phyloP scores from a whole-genome alignment of 768 basidiomycete genomes.

The Suillus luteus region DNA sequence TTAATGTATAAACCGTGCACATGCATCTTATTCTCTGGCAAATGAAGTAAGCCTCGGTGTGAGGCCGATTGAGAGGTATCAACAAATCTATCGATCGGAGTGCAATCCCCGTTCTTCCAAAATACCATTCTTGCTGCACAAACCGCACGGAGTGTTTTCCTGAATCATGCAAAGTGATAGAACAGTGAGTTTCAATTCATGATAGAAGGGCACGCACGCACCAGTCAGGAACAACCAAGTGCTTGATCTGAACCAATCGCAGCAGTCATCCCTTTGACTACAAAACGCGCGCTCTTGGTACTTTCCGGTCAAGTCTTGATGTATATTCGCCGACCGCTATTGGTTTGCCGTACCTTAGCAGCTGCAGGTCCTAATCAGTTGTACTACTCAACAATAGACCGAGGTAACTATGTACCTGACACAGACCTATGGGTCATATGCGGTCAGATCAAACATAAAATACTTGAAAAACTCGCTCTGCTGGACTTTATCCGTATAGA shows the following conservation, averaged over 20 bases:
- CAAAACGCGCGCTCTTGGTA: conserved; percentile 43
- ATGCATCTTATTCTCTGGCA: too few relatives aligned
- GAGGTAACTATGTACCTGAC: conserved; percentile 11
- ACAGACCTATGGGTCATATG: conserved; percentile 8
- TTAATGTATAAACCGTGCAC: too few relatives aligned
- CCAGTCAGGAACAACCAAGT: conserved; percentile 67
- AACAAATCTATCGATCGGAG: conserved; percentile 54
- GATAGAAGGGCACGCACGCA: conserved; percentile 35
- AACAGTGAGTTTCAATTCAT: conserved; percentile 7
- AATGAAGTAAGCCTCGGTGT: too few relatives aligned
- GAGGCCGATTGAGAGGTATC: conserved; percentile 45
- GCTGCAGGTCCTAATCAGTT: neutral
- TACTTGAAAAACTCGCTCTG: conserved; percentile 39
- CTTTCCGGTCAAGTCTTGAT: conserved; percentile 6
- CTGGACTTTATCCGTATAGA: conserved; percentile 70
- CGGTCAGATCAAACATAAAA: neutral
- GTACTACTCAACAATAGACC: neutral
- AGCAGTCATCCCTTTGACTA: conserved; percentile 59
- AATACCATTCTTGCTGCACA: conserved; percentile 59
- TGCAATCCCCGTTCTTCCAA: conserved; percentile 47
- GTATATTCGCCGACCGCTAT: conserved; percentile 17
- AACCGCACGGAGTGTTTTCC: conserved; percentile 64
- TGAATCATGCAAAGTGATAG: conserved; percentile 24
- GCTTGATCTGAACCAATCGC: conserved; percentile 50
- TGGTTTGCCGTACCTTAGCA: conserved; percentile 14